Evolutionary conservation across 225 moss, liverwort and hornwort genomes (phyloP), one percentile per base, ranked within the genome.

Genomic region (Sphagnum tenellum): DNA sequence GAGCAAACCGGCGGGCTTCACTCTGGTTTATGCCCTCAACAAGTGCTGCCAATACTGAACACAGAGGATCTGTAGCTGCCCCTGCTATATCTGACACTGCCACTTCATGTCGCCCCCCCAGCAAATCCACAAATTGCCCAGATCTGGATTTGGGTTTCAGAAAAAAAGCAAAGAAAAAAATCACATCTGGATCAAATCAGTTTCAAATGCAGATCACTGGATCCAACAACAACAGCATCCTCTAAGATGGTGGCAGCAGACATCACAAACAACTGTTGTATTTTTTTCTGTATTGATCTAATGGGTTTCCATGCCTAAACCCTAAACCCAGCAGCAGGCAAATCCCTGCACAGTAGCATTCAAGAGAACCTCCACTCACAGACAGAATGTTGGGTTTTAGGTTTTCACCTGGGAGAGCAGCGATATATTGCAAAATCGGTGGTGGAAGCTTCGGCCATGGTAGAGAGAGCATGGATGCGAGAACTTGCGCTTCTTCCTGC

Each of bases 11-110:
- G 71, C 90, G 79, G 45, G 75, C 50, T 72, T 90, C 87, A 73
- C 76, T 94, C 66, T 83, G 88, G 66, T 94, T 94, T 47, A 94
- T 86, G 59, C 90, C 94, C 67, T 94, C 94, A 10, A 94, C 78
- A 48, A 94, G 81, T 53, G 85, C 90, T 53, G 89, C 48, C 50
- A 89, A 77, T 47, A 89, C 76, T 64, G 79, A 80, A 66, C 85
- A 89, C 44, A 94, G 90, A 61, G 84, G 87, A 60, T 94, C 94
- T 64, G 81, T 83, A 60, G 81, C 78, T 61, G 90, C 74, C 62
- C 89, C 94, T 61, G 88, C 82, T 59, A 94, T 79, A 9, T 89
- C 87, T 62, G 71, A 62, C 29, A 78, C 86, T 64, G 76, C 76
- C 57, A 89, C 83, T 57, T 83, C 81, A 66, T 94, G 88, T 57